Evolutionary conservation across 2,329 filamentous ascomycete genomes (phyloP).

Genomic region (Calonectria naviculata): DNA sequence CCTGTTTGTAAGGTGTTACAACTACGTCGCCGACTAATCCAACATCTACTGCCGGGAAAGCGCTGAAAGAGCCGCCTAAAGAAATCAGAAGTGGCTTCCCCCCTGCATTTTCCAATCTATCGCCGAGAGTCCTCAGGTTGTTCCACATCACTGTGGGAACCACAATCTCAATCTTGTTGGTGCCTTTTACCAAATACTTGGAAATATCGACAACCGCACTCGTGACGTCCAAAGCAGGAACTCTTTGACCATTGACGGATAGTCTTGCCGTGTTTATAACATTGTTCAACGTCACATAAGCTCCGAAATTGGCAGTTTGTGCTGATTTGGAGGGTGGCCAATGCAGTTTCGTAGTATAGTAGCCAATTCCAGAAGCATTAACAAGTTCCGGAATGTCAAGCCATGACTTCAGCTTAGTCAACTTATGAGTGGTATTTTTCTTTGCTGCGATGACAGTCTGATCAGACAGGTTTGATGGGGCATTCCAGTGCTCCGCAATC

Average conservation of each 20-base stretch:
- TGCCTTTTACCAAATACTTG: not conserved
- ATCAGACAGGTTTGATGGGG: not conserved
- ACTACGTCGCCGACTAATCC: not conserved
- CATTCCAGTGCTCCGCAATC: constrained; percentile 11
- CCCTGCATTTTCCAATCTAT: not conserved
- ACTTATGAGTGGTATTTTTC: not conserved
- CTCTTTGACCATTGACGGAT: not conserved
- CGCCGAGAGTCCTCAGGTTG: not conserved
- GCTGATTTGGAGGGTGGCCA: not conserved
- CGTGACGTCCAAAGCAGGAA: not conserved
- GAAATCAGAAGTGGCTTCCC: not conserved
- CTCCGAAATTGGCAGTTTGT: not conserved
- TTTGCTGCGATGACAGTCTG: not conserved
- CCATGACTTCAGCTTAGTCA: not conserved
- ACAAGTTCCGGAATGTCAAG: not conserved
- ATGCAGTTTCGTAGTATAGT: constrained; percentile 10
- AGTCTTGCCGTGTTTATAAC: not conserved
- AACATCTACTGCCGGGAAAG: not conserved
- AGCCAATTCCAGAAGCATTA: constrained; percentile 15
- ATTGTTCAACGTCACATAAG: not conserved
- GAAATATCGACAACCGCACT: not conserved
- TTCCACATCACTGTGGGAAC: constrained; percentile 18
- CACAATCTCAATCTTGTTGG: not conserved
- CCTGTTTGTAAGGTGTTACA: not conserved
- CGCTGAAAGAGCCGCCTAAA: not conserved